Evolutionary conservation across 805 yeast genomes (phyloP).

Genomic region (Candida chauliodis): DNA sequence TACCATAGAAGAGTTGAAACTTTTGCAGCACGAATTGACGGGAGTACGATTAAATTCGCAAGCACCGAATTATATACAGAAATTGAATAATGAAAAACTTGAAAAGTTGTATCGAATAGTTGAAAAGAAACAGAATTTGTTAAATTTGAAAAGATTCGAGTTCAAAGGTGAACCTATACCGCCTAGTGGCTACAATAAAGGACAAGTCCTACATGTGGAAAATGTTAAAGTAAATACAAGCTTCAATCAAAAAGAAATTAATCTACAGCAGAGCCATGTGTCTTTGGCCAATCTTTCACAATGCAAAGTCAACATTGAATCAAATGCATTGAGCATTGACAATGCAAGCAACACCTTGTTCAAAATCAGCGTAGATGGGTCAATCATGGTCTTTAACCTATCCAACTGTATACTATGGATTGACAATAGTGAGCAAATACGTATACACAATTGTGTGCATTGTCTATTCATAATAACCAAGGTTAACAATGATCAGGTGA

Average conservation of each 20-base stretch:
- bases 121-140: constrained; percentile 16
- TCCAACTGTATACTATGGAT: neutral
- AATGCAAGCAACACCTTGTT: constrained; percentile 15
- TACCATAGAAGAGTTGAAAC: neutral
- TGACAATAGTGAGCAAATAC: constrained; percentile 24
- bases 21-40: neutral
- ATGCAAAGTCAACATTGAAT: neutral
- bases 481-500: constrained; percentile 20
- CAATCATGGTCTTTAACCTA: neutral
- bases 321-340: constrained; percentile 21
- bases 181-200: constrained; percentile 1
- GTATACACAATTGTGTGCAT: constrained; percentile 22
- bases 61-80: constrained; percentile 18
- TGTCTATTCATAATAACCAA: constrained; percentile 15
- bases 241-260: neutral
- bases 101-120: constrained; percentile 18
- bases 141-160: constrained; percentile 16
- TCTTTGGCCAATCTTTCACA: neutral
- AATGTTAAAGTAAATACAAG: neutral
- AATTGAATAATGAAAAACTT: constrained; percentile 17
- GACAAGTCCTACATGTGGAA: neutral
- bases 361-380: constrained; percentile 20
- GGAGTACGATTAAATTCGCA: neutral
- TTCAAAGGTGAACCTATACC: constrained; percentile 30
- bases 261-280: neutral